These are phyloP conservation scores for Vigna mungo DNA, from an alignment of 306 rosid species.

Conservation along the genomic window DNA sequence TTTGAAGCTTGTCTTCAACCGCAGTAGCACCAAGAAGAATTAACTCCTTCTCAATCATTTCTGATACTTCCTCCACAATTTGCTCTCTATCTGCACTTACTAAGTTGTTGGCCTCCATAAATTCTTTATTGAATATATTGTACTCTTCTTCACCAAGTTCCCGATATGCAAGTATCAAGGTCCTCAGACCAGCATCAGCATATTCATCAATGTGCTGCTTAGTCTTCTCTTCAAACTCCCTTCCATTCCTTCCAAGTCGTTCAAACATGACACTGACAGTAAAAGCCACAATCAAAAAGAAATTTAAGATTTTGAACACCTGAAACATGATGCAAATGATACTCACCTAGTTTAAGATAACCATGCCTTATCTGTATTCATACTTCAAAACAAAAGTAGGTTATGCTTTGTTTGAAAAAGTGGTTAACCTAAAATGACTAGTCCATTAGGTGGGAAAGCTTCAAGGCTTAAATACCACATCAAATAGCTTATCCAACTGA, in stretches of 20 bases:
- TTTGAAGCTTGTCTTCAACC: conserved; percentile 54
- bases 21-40: conserved; percentile 52
- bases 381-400: not conserved
- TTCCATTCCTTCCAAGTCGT: conserved; percentile 43
- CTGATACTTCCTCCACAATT: conserved; percentile 39
- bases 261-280: conserved; percentile 51
- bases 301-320: not conserved
- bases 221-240: conserved; percentile 49
- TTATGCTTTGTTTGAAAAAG: conserved; percentile 1
- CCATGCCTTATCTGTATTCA: not conserved
- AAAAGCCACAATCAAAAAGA: conserved; percentile 11
- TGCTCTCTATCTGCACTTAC: conserved; percentile 46
- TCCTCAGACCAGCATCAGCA: conserved; percentile 52
- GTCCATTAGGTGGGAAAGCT: no score
- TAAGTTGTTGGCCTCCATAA: conserved; percentile 41
- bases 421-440: not conserved
- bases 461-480: no score
- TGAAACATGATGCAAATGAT: conserved; percentile 12
- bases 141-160: conserved; percentile 45
- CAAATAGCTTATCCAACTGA: no score
- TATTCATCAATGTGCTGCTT: conserved; percentile 50
- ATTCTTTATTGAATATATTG: conserved; percentile 36
- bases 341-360: not conserved
- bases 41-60: conserved; percentile 47
- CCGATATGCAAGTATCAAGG: conserved; percentile 47